phyloP scores from a whole-genome alignment of 129 eudicot genomes.

The Centella asiatica region DNA sequence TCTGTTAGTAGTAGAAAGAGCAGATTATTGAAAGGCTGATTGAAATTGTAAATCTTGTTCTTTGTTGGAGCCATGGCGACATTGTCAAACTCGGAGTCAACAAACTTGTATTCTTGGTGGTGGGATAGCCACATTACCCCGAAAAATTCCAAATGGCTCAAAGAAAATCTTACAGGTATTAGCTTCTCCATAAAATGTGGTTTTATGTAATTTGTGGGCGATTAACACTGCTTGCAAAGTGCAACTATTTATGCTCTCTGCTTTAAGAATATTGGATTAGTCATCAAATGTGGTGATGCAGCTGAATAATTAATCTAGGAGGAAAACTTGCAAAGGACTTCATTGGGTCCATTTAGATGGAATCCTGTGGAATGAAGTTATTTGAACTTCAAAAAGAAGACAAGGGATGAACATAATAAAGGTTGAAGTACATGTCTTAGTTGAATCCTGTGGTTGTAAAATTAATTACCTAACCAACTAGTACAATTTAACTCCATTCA shows the following conservation, averaged over 20 bases:
- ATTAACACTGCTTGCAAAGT: not conserved
- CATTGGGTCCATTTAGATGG: not conserved
- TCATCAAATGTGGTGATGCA: not conserved
- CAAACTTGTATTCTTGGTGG: constrained; percentile 95
- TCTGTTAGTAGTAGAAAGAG: constrained; percentile 16
- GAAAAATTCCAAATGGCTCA: constrained; percentile 98
- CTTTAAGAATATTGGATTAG: not conserved
- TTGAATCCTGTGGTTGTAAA: not conserved
- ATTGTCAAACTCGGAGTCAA: constrained; percentile 49
- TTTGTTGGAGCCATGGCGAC: constrained; percentile 52
- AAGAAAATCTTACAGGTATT: constrained; percentile 87
- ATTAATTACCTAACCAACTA: not conserved
- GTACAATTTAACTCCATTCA: not conserved
- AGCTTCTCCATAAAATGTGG: constrained; percentile 1
- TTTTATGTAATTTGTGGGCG: constrained; percentile 4
- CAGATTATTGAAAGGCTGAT: constrained; percentile 25
- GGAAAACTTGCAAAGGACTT: not conserved
- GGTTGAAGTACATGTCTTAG: not conserved
- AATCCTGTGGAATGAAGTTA: not conserved
- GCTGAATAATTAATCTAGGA: not conserved
- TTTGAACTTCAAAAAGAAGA: not conserved
- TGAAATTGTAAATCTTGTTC: constrained; percentile 22
- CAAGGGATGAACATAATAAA: not conserved
- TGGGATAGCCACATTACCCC: constrained; percentile 99
- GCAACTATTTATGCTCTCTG: not conserved